Evolutionary conservation across 2,329 filamentous ascomycete species (phyloP).

Genomic region (Paraconiothyrium brasiliense): DNA sequence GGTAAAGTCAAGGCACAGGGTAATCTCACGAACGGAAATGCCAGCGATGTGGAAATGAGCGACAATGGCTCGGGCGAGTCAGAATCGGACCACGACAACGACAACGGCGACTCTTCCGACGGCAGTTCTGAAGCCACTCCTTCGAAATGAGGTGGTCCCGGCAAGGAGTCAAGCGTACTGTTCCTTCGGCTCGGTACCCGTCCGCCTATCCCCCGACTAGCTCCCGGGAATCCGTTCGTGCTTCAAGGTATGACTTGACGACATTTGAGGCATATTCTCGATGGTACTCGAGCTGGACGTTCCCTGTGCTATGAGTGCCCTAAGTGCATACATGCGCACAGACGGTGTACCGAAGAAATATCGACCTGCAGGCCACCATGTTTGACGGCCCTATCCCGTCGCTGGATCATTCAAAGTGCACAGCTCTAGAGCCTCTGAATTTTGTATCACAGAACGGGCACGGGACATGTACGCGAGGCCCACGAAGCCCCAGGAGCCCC

Average conservation of each 20-base stretch:
- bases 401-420: background rate
- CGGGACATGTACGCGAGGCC: slow-evolving; percentile 1
- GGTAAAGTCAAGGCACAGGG: slow-evolving; percentile 31
- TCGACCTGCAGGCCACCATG: background rate
- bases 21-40: slow-evolving; percentile 32
- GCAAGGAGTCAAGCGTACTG: slow-evolving; percentile 8
- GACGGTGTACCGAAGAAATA: background rate
- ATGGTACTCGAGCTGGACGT: background rate
- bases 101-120: slow-evolving; percentile 1
- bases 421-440: slow-evolving; percentile 3
- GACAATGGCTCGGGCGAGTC: slow-evolving; percentile 22
- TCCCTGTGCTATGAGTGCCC: background rate
- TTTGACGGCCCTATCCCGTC: background rate
- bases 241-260: background rate
- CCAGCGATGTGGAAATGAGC: slow-evolving; percentile 44
- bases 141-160: slow-evolving; percentile 13
- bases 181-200: slow-evolving; percentile 6
- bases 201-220: background rate
- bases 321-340: background rate
- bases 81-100: slow-evolving; percentile 17
- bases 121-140: slow-evolving; percentile 6
- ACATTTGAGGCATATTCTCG: background rate
- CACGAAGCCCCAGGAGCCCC: slow-evolving; percentile 10
- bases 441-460: slow-evolving; percentile 6
- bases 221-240: background rate